phyloP scores from a whole-genome alignment of 1,284 basidiomycete species.

The Paramarasmius palmivorus region DNA sequence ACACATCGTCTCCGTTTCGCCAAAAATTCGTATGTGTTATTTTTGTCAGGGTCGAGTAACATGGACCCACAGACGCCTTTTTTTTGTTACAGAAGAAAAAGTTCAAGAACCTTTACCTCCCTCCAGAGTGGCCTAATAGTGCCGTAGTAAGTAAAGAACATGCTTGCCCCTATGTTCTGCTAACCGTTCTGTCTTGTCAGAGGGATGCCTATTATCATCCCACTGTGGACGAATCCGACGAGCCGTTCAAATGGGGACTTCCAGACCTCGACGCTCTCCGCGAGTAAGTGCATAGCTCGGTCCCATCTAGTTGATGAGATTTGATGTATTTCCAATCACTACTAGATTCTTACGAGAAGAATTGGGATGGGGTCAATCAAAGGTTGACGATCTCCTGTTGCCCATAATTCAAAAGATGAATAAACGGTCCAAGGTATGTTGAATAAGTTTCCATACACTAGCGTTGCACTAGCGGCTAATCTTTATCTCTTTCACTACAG shows the following conservation, averaged over 20 bases:
- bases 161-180: neutral
- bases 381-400: constrained; percentile 90
- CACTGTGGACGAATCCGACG: constrained; percentile 86
- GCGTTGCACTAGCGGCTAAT: neutral
- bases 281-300: constrained; percentile 56
- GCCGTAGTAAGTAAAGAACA: constrained; percentile 63
- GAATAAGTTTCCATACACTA: neutral
- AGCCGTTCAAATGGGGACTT: constrained; percentile 96
- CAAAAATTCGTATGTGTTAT: constrained; percentile 75
- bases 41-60: neutral
- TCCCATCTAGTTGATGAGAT: neutral
- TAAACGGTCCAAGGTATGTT: constrained; percentile 68
- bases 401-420: constrained; percentile 94
- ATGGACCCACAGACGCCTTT: constrained; percentile 5
- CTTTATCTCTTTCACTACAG: constrained; percentile 32
- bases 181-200: constrained; percentile 38
- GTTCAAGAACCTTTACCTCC: constrained; percentile 82
- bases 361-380: constrained; percentile 82
- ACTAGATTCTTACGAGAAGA: constrained; percentile 84
- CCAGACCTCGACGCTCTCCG: constrained; percentile 93
- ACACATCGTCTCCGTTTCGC: constrained; percentile 76
- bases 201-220: constrained; percentile 93
- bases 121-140: constrained; percentile 87
- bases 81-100: constrained; percentile 87
- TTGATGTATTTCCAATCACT: constrained; percentile 6